A percentile compares a stretch with the other conserved stretches of the same genome.
These are phyloP conservation scores for Phytophthora foliorum DNA, from an alignment of 352 stramenopile genomes.

Conservation along the genomic window DNA sequence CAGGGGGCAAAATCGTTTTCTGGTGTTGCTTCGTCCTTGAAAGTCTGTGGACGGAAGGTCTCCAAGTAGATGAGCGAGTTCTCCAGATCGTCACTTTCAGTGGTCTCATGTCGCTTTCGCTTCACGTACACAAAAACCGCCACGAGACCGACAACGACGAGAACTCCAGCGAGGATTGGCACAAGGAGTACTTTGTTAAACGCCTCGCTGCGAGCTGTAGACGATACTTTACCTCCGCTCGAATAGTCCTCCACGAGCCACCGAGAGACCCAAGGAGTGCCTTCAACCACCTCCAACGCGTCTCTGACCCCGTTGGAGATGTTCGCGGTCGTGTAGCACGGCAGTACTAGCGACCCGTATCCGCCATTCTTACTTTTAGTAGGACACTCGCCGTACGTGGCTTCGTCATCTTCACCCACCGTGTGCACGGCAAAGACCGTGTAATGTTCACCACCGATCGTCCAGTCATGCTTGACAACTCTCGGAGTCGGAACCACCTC, in stretches of 20 bases:
- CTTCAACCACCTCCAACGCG: slow-evolving; percentile 15
- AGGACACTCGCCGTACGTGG: slow-evolving; percentile 22
- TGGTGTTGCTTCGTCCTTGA: neutral
- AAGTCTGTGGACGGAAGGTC: neutral
- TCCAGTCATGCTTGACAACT: slow-evolving; percentile 24
- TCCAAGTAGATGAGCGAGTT: slow-evolving; percentile 13
- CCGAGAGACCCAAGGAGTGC: slow-evolving; percentile 21
- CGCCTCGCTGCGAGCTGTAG: neutral
- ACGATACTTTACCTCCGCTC: neutral
- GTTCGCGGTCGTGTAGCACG: slow-evolving; percentile 15
- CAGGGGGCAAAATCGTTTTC: neutral
- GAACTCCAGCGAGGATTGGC: slow-evolving; percentile 25
- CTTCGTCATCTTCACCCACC: slow-evolving; percentile 10
- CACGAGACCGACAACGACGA: slow-evolving; percentile 26
- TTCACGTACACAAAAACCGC: slow-evolving; percentile 16
- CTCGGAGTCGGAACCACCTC: slow-evolving; percentile 17
- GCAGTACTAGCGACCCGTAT: slow-evolving; percentile 36
- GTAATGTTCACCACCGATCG: slow-evolving; percentile 20
- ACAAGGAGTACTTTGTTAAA: slow-evolving; percentile 22
- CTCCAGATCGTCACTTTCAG: slow-evolving; percentile 14
- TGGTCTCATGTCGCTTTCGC: slow-evolving; percentile 15
- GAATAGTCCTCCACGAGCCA: slow-evolving; percentile 28
- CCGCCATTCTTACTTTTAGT: slow-evolving; percentile 1
- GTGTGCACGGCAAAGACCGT: slow-evolving; percentile 33
- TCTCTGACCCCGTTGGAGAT: slow-evolving; percentile 4